Base-by-base conservation (phyloP, 768 basidiomycete genomes). In the Suillus spraguei region DNA sequence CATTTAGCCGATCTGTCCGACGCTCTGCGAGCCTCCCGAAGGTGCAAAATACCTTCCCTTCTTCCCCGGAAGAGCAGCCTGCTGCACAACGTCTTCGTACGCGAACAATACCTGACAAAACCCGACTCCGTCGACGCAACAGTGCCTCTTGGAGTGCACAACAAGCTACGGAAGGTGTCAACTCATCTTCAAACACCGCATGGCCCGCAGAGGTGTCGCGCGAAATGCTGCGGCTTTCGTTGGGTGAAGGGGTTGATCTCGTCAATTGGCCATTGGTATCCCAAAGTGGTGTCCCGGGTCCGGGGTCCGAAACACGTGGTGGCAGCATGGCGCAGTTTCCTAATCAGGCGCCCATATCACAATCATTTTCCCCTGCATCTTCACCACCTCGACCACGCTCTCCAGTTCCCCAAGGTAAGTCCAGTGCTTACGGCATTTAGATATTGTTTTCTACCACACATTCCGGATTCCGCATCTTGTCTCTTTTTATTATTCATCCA, bases 191-290 rank as follows among this genome's bases (percentile, higher is more conserved):
- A 47, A 78, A 78, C 41, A 79, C 75, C 35, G 80, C 79, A 61
- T 88, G 87, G 87, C 84, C 85, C 61, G 84, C 84, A 5, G 79
- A 83, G 61, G 83, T 87, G 22, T 84, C 86, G 49, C 81, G 80
- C 63, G 83, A 85, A 66, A 83, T 88, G 61, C 67, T 88, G 44
- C 75, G 79, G 42, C 71, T 87, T 33, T 82, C 85, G 38, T 69
- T 87, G 64, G 75, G 75, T 60, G 75, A 70, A 69, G 68, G 49
- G 60, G 11, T 35, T 32, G 63, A 56, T 33, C 14, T 13, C 20
- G 24, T 39, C 39, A 35, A 32, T 17, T 20, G 41, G 32, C 58
- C 50, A 14, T 59, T 35, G 13, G 16, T 28, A 33, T n/a, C 39
- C 2, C 53, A 20, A 32, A 46, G 38, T n/a, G 50, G 33, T 60